Percentiles rank a stretch among this genome's conserved stretches.
Evolutionary conservation across 345 rosid genomes (phyloP).

Genomic region (Hirschfeldia incana): DNA sequence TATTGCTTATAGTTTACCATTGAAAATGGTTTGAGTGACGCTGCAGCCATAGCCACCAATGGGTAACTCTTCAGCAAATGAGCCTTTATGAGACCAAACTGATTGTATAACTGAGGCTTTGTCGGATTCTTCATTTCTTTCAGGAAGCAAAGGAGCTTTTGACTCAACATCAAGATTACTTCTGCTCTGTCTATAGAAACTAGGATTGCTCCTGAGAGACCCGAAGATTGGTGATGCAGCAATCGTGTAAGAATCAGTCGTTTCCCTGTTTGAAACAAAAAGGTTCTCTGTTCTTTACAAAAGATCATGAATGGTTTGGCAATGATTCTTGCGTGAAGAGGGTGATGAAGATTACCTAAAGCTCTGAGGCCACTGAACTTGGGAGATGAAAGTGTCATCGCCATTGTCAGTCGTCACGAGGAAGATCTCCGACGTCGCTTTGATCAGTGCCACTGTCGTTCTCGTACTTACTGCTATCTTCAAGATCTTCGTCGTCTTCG

Average conservation of each 20-base stretch:
- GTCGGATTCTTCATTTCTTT: conserved; percentile 45
- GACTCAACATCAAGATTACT: conserved; percentile 55
- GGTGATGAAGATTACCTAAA: conserved; percentile 47
- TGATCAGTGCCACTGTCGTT: conserved; percentile 31
- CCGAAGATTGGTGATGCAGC: conserved; percentile 70
- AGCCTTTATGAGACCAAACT: conserved; percentile 57
- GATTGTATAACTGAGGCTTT: conserved; percentile 58
- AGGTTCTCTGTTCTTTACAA: neutral
- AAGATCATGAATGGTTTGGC: neutral
- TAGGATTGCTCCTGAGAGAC: conserved; percentile 42
- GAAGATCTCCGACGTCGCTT: conserved; percentile 38
- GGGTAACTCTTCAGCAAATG: conserved; percentile 69
- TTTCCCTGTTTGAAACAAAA: conserved; percentile 50
- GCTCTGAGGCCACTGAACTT: conserved; percentile 83
- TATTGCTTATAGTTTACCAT: conserved; percentile 39
- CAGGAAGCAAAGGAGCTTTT: conserved; percentile 58
- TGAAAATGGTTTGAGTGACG: conserved; percentile 81
- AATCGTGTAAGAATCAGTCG: conserved; percentile 76
- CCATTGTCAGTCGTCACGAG: conserved; percentile 33
- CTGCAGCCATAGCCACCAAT: conserved; percentile 68
- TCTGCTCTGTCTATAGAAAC: conserved; percentile 42
- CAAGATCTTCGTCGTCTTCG: conserved; percentile 45
- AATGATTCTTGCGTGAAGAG: neutral
- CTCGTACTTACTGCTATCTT: conserved; percentile 41
- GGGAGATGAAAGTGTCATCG: conserved; percentile 45